phyloP scores from a whole-genome alignment of 768 basidiomycete genomes.

The Pleurotus salmoneostramineus region DNA sequence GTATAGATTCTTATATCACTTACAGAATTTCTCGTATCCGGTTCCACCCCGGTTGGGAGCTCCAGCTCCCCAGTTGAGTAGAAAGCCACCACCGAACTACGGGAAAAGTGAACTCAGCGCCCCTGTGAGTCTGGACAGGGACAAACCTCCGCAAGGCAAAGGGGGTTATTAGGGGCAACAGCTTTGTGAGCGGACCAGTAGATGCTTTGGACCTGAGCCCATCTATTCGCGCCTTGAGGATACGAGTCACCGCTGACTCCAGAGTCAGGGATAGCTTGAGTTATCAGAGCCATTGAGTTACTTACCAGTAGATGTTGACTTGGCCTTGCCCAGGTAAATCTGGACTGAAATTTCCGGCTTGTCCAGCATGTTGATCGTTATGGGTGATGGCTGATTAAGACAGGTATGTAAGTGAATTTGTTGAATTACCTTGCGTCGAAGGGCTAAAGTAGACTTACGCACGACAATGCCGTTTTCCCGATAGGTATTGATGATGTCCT shows the following conservation, averaged over 20 bases:
- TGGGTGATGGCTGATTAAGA: constrained; percentile 35
- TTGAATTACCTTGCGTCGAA: no score
- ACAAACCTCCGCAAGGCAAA: constrained; percentile 44
- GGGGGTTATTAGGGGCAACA: constrained; percentile 41
- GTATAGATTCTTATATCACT: constrained; percentile 9
- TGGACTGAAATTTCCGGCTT: constrained; percentile 46
- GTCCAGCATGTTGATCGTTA: constrained; percentile 47
- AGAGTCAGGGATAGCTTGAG: not conserved
- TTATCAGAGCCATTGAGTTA: not conserved
- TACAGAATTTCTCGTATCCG: constrained; percentile 48
- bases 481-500: constrained; percentile 40
- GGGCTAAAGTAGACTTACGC: constrained; percentile 26
- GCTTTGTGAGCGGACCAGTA: constrained; percentile 42
- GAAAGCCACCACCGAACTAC: constrained; percentile 47
- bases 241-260: constrained; percentile 45
- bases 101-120: not conserved
- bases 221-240: constrained; percentile 42
- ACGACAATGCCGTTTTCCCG: constrained; percentile 42
- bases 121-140: not conserved
- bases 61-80: constrained; percentile 39
- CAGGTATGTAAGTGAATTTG: no score
- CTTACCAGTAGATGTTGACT: constrained; percentile 47
- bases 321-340: constrained; percentile 37
- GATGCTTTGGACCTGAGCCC: constrained; percentile 46
- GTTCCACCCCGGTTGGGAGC: constrained; percentile 34